Conservation (phyloP, 495 filamentous ascomycete genomes). For the Trichoderma gamsii region DNA sequence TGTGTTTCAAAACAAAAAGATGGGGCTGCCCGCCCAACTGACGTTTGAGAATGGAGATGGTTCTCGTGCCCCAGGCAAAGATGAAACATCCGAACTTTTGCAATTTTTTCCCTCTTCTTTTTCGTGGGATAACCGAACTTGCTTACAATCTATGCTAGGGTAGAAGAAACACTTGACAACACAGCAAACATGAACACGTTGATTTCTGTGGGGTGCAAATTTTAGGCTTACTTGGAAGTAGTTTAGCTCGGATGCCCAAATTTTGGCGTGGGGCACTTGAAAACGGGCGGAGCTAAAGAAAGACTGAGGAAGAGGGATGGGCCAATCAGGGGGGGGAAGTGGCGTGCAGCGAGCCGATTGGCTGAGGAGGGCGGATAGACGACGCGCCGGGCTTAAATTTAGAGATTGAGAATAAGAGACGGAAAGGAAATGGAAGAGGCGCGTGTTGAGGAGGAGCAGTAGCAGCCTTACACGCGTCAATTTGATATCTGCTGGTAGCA, state of each 20-base stretch:
- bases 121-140: no score
- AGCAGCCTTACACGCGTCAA: background rate
- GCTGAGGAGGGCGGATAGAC: background rate
- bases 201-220: no score
- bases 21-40: background rate
- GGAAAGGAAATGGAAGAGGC: background rate
- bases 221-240: no score
- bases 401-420: background rate
- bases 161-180: no score
- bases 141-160: no score
- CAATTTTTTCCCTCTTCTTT: no score
- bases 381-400: background rate
- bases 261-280: background rate
- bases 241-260: background rate
- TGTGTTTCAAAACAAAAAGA: slow-evolving; percentile 1
- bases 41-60: background rate
- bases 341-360: slow-evolving; percentile 2
- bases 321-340: background rate
- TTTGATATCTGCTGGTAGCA: background rate
- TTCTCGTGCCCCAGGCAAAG: background rate
- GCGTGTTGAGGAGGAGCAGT: background rate
- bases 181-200: no score
- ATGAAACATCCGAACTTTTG: no score
- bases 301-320: background rate
- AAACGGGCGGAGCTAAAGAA: background rate